phyloP scores from a whole-genome alignment of 1,284 basidiomycete genomes.

The Puccinia horiana region DNA sequence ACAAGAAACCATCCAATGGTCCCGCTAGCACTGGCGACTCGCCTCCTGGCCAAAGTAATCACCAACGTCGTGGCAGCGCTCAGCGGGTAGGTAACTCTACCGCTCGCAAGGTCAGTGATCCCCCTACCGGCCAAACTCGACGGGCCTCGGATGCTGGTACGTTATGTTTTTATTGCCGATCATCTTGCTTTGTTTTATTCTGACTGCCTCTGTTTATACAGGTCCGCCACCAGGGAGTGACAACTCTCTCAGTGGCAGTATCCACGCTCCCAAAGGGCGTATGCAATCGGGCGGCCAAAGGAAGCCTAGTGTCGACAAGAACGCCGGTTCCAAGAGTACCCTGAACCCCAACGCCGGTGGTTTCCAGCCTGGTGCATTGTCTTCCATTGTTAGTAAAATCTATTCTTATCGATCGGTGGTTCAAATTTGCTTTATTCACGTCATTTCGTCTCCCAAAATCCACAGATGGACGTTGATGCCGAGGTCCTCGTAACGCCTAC shows the following conservation, averaged over 20 bases:
- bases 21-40: constrained; percentile 7
- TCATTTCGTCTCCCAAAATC: neutral
- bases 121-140: constrained; percentile 1
- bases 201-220: neutral
- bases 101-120: constrained; percentile 11
- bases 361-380: constrained; percentile 55
- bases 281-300: constrained; percentile 36
- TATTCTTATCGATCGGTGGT: neutral
- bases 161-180: neutral
- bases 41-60: neutral
- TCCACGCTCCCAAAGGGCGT: constrained; percentile 46
- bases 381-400: constrained; percentile 53
- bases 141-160: constrained; percentile 48
- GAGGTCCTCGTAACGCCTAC: constrained; percentile 46
- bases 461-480: constrained; percentile 47
- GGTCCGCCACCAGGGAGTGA: constrained; percentile 9
- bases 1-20: constrained; percentile 49
- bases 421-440: neutral
- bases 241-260: constrained; percentile 25
- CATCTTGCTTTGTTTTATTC: neutral
- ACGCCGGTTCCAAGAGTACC: constrained; percentile 48
- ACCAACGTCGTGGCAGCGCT: constrained; percentile 26
- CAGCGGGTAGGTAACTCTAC: constrained; percentile 23
- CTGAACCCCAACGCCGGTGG: constrained; percentile 57
- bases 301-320: constrained; percentile 34